Conservation (phyloP, 257 asterid genomes). For the Solanum piurae region DNA sequence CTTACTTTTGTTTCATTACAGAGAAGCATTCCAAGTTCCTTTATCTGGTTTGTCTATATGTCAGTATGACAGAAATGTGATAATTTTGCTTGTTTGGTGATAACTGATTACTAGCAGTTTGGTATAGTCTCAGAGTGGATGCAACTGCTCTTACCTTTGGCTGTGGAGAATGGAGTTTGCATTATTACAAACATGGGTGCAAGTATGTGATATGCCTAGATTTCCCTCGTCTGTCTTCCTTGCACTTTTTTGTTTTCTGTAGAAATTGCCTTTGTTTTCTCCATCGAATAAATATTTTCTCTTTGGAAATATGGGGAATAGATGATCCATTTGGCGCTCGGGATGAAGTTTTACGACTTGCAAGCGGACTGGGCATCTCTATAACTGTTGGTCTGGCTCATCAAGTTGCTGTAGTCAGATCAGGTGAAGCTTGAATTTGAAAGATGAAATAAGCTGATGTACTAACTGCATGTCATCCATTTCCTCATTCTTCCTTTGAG, state of each 20-base stretch:
- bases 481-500: slow-evolving; percentile 1
- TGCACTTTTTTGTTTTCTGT: not conserved
- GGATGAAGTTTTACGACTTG: slow-evolving; percentile 61
- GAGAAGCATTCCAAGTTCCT: not conserved
- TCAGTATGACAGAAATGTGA: not conserved
- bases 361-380: slow-evolving; percentile 52
- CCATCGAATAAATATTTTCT: slow-evolving; percentile 4
- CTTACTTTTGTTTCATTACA: not conserved
- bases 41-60: not conserved
- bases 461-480: not conserved
- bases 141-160: slow-evolving; percentile 84
- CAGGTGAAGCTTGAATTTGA: slow-evolving; percentile 34
- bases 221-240: not conserved
- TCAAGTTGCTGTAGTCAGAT: slow-evolving; percentile 49
- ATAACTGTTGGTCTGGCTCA: slow-evolving; percentile 65
- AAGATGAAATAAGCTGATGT: not conserved
- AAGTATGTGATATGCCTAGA: slow-evolving; percentile 34
- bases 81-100: not conserved
- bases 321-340: slow-evolving; percentile 77
- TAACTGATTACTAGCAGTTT: not conserved
- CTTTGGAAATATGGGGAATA: slow-evolving; percentile 19
- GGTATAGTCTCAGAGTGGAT: slow-evolving; percentile 88
- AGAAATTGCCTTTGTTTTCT: not conserved
- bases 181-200: slow-evolving; percentile 98
- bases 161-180: slow-evolving; percentile 68